phyloP scores from a whole-genome alignment of 192 early-diverging fungal genomes.

The Rhizophagus sp. region DNA sequence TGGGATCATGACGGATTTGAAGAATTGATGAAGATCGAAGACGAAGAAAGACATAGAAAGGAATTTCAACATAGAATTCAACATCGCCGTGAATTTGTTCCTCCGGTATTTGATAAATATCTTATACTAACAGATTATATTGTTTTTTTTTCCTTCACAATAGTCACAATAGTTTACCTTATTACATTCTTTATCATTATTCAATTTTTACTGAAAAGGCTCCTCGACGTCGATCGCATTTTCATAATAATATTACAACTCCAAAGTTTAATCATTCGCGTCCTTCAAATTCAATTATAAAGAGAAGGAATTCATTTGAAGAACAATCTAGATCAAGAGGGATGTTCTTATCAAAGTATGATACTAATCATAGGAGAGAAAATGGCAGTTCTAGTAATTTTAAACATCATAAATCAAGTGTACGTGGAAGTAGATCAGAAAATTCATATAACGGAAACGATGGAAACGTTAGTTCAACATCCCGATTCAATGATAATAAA shows the following conservation, averaged over 20 bases:
- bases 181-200: background rate
- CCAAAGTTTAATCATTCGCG: background rate
- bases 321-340: background rate
- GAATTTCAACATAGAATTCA: constrained; percentile 1
- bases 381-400: background rate
- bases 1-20: constrained; percentile 58
- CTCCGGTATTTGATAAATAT: background rate
- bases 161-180: background rate
- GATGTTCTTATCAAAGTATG: background rate
- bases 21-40: constrained; percentile 50
- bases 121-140: background rate
- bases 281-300: background rate
- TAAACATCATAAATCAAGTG: background rate
- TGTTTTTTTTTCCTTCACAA: background rate
- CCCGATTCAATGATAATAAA: background rate
- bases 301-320: background rate
- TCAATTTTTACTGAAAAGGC: background rate
- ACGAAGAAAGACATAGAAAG: constrained; percentile 25
- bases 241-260: background rate
- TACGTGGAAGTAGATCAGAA: background rate
- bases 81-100: constrained; percentile 1
- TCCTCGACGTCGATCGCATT: no score
- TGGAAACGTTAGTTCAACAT: background rate
- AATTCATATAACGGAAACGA: background rate
- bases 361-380: background rate